Evolutionary conservation across 352 stramenopile species (phyloP).

Genomic region (Pythium rhizo-oryzae): DNA sequence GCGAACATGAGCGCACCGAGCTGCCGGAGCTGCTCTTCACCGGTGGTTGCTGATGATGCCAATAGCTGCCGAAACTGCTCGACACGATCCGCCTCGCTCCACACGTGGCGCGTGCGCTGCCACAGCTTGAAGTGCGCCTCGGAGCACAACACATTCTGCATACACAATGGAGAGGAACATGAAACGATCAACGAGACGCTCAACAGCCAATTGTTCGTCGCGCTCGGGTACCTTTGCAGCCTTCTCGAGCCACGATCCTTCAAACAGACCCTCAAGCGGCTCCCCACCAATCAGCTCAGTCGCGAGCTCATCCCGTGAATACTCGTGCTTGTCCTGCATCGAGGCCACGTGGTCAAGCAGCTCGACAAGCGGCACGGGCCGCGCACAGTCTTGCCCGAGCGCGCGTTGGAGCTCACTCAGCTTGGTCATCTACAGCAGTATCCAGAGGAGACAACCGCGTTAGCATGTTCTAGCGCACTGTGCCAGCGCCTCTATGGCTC

Average conservation of each 20-base stretch:
- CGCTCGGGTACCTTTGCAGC: slow-evolving; percentile 34
- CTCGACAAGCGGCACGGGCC: slow-evolving; percentile 24
- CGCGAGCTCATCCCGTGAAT: slow-evolving; percentile 35
- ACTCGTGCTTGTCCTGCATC: slow-evolving; percentile 34
- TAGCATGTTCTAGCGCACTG: too few species aligned
- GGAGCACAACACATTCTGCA: slow-evolving; percentile 5
- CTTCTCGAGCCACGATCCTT: slow-evolving; percentile 34
- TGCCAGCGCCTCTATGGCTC: too few species aligned
- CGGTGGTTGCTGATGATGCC: slow-evolving; percentile 8
- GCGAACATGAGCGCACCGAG: slow-evolving; percentile 73
- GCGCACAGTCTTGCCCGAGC: slow-evolving; percentile 11
- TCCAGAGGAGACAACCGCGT: too few species aligned
- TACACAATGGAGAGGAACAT: neutral
- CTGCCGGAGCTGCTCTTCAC: slow-evolving; percentile 6
- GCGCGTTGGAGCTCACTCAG: slow-evolving; percentile 47
- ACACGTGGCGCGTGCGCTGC: slow-evolving; percentile 72
- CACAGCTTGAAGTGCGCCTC: slow-evolving; percentile 44
- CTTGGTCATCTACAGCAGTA: slow-evolving; percentile 37
- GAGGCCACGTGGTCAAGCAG: slow-evolving; percentile 33
- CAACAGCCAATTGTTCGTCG: too few species aligned
- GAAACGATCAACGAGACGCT: too few species aligned
- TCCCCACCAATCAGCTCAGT: slow-evolving; percentile 22
- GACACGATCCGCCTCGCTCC: slow-evolving; percentile 67
- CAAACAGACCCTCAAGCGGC: slow-evolving; percentile 35
- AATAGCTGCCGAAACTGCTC: slow-evolving; percentile 43